These are phyloP conservation scores for Cladosporium sp. DNA, from an alignment of 2,329 filamentous ascomycete species.

Conservation along the genomic window DNA sequence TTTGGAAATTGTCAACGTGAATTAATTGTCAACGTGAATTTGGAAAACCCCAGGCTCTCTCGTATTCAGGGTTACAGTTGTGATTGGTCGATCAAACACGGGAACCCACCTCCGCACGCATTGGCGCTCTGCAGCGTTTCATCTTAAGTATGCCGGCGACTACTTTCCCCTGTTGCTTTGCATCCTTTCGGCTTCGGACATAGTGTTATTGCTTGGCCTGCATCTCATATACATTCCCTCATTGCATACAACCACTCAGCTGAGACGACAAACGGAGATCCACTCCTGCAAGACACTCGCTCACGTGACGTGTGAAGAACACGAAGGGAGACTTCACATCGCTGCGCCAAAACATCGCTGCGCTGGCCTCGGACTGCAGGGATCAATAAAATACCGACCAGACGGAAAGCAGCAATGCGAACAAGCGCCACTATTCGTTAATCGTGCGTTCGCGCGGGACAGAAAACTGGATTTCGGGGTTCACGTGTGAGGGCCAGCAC, in stretches of 20 bases:
- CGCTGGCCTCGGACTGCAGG: neutral
- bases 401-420: slow-evolving; percentile 13
- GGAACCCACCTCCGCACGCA: slow-evolving; percentile 3
- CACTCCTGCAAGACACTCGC: neutral
- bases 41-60: neutral
- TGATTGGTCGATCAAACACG: neutral
- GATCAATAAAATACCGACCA: slow-evolving; percentile 3
- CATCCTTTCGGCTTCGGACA: slow-evolving; percentile 13
- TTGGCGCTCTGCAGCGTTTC: slow-evolving; percentile 10
- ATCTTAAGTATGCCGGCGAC: slow-evolving; percentile 3
- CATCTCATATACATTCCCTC: neutral
- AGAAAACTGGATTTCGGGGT: slow-evolving; percentile 12
- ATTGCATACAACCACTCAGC: neutral
- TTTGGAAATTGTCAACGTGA: neutral
- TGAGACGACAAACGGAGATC: neutral
- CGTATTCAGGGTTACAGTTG: neutral
- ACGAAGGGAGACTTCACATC: neutral
- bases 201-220: slow-evolving; percentile 12
- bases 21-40: neutral
- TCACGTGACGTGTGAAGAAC: neutral
- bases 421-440: slow-evolving; percentile 12
- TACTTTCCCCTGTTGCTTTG: slow-evolving; percentile 16
- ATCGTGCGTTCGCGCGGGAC: slow-evolving; percentile 14
- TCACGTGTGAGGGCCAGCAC: slow-evolving; percentile 10
- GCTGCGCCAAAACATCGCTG: neutral